Base-by-base conservation (phyloP, 2,329 filamentous ascomycete species). In the Calycina herbarum region DNA sequence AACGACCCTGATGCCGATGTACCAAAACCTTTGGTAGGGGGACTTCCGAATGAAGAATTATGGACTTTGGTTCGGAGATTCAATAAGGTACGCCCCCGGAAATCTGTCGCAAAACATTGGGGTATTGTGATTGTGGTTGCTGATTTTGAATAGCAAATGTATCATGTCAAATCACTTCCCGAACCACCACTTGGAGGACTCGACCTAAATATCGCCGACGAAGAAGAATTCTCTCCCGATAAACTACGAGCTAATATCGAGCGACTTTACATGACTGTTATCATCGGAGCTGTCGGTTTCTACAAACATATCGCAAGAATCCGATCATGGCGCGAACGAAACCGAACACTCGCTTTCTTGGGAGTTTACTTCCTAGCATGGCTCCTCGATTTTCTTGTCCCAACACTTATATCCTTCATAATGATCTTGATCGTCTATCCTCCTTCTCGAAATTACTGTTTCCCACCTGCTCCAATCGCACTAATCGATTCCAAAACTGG, bases 41-140 rank as follows among this genome's bases (percentile, higher is more conserved):
- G 86, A 8, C 72, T 89, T 57, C 78, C 80, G 8, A 90, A 90
- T 70, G 86, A 90, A 60, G 86, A 89, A 64, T 75, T 90, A 5
- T 90, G 87, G 86, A 80, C 67, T n/a, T 62, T 73, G 27, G 62
- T 73, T 15, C 66, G 70, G 66, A 58, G 70, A 13, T 73, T 71
- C 48, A 73, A 73, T 42, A 71, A 71, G 64, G 71, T 70, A 38
- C 31, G 64, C 42, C 15, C 20, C 13, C 4, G 24, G 2, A 33
- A 24, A 2, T 51, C 11, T 33, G 17, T 17, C 11, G 27, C 11
- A 17, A 40, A 40, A 38, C 1, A 2, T 15, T 31, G 7, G 24
- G 13, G 13, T 29, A 15, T 13, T 5, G 7, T 6, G 17, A 6
- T 20, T 29, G 15, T 15, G 31, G 27, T 29, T 6, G 27, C 54